Percentiles rank a stretch among this genome's conserved stretches.
phyloP scores from a whole-genome alignment of 352 stramenopile species.

The Phytophthora aleatoria region DNA sequence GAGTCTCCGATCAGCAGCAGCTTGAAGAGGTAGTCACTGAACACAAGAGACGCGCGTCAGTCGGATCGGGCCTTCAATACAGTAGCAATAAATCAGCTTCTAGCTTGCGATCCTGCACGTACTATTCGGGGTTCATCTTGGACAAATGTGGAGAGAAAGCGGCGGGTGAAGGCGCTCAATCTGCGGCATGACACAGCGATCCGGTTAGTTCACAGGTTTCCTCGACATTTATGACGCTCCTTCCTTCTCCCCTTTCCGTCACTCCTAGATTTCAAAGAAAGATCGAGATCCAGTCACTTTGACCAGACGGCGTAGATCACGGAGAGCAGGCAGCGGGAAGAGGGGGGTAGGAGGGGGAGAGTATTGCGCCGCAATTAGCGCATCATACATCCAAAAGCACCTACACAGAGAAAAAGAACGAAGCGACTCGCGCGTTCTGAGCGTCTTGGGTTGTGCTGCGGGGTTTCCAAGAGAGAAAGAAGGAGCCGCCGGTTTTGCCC shows the following conservation, averaged over 20 bases:
- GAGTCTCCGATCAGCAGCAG: constrained; percentile 98
- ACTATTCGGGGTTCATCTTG: constrained; percentile 95
- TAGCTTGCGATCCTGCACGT: constrained; percentile 38
- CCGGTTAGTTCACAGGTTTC: constrained; percentile 6
- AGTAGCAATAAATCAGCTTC: constrained; percentile 3
- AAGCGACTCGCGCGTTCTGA: constrained; percentile 29
- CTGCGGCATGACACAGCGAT: constrained; percentile 18
- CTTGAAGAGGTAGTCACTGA: constrained; percentile 98
- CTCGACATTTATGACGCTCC: background rate
- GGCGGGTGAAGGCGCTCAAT: constrained; percentile 31
- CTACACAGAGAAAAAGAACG: constrained; percentile 25
- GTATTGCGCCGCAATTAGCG: background rate
- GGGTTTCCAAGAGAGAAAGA: constrained; percentile 23
- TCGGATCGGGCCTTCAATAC: background rate
- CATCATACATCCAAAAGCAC: constrained; percentile 2
- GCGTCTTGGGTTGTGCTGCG: constrained; percentile 39
- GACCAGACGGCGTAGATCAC: background rate
- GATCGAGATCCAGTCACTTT: constrained; percentile 27
- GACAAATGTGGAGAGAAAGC: constrained; percentile 23
- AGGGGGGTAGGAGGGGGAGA: background rate
- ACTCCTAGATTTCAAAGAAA: constrained; percentile 19
- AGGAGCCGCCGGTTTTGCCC: constrained; percentile 13
- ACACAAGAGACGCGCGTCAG: constrained; percentile 23
- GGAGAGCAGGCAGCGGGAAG: background rate
- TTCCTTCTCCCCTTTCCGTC: constrained; percentile 10